Conservation (phyloP, 2,329 filamentous ascomycete species). For the Graphilbum fragrans region DNA sequence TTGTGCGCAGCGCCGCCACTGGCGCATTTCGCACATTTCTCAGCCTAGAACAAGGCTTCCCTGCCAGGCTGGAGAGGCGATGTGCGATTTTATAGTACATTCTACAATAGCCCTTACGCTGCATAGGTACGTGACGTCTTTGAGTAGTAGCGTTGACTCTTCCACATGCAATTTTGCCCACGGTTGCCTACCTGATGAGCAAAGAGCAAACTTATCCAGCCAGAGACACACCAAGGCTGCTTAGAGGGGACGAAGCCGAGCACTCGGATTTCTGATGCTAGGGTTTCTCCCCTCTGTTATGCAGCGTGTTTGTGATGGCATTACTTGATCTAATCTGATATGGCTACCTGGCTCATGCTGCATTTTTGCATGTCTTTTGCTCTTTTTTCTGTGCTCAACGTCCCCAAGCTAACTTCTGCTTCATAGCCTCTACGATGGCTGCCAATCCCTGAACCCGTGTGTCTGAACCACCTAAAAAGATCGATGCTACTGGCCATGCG, state of each 20-base stretch:
- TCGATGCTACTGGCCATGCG: slow-evolving; percentile 65
- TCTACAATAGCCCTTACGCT: too few relatives aligned
- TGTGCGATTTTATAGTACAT: too few relatives aligned
- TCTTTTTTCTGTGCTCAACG: slow-evolving; percentile 10
- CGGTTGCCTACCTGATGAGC: slow-evolving; percentile 13
- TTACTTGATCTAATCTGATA: slow-evolving; percentile 55
- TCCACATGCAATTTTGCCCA: neutral
- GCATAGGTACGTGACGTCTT: neutral
- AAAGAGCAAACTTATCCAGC: slow-evolving; percentile 24
- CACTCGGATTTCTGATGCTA: slow-evolving; percentile 19
- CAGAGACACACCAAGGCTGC: slow-evolving; percentile 21
- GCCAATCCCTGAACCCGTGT: slow-evolving; percentile 39
- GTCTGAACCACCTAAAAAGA: slow-evolving; percentile 39
- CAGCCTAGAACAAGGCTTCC: neutral
- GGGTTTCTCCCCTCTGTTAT: slow-evolving; percentile 31
- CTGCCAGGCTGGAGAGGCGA: neutral
- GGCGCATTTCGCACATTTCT: neutral
- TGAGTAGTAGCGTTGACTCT: neutral
- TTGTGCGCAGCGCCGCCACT: neutral
- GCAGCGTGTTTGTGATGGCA: slow-evolving; percentile 30
- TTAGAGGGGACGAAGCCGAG: slow-evolving; percentile 35
- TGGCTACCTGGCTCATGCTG: slow-evolving; percentile 13
- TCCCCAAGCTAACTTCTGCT: slow-evolving; percentile 17
- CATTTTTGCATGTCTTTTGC: slow-evolving; percentile 8
- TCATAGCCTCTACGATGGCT: slow-evolving; percentile 25